A percentile compares a stretch with the other conserved stretches of the same genome.
These are phyloP conservation scores for Lophium mytilinum DNA, from an alignment of 495 filamentous ascomycete species.

Conservation along the genomic window DNA sequence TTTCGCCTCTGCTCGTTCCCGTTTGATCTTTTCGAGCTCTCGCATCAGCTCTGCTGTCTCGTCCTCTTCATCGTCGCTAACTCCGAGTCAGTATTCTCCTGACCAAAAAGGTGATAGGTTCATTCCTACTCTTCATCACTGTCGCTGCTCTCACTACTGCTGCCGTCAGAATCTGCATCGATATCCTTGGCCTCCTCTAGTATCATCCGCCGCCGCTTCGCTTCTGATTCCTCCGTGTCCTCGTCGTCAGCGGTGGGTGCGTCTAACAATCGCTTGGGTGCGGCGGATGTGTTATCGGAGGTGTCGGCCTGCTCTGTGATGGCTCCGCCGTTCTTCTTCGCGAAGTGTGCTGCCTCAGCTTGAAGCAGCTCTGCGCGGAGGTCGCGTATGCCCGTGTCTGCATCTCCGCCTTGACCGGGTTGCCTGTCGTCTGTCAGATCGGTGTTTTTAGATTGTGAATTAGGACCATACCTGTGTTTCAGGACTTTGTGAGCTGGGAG, in stretches of 20 bases:
- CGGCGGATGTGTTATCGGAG: constrained; percentile 1
- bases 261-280: constrained; percentile 61
- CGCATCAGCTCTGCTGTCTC: constrained; percentile 84
- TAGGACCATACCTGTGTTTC: constrained; percentile 54
- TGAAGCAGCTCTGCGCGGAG: constrained; percentile 82
- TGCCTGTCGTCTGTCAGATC: constrained; percentile 42
- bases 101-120: neutral
- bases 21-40: constrained; percentile 91
- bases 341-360: constrained; percentile 80
- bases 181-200: constrained; percentile 83
- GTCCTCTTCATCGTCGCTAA: constrained; percentile 67
- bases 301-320: constrained; percentile 8
- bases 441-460: constrained; percentile 28
- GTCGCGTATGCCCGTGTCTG: constrained; percentile 66
- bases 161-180: constrained; percentile 78
- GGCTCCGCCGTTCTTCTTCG: constrained; percentile 61
- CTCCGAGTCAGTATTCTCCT: constrained; percentile 4
- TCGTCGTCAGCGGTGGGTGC: constrained; percentile 35
- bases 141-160: constrained; percentile 48
- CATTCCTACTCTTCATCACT: constrained; percentile 62
- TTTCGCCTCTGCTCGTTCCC: constrained; percentile 75
- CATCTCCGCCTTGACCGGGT: constrained; percentile 80
- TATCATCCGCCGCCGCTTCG: constrained; percentile 71
- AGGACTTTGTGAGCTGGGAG: constrained; percentile 86
- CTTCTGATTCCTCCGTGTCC: constrained; percentile 63